Evolutionary conservation across 2,329 filamentous ascomycete species (phyloP), one percentile per base, ranked within the genome.

Genomic region (Dissoconium aciculare): DNA sequence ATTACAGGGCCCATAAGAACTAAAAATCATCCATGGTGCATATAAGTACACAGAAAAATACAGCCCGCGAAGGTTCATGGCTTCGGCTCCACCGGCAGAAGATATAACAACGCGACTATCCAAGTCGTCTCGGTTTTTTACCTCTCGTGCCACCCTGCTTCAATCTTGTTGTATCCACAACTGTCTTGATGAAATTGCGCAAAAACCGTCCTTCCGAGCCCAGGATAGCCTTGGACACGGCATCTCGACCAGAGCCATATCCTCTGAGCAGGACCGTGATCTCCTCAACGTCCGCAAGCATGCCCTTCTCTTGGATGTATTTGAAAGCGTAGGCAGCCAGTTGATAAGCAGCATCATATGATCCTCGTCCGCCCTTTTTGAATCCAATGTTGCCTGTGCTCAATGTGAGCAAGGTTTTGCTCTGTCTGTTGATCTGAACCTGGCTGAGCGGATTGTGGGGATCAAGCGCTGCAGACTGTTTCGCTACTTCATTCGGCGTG

Each of bases 141-240:
- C 83, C 87, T 58, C 85, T 80, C 23, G 80, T 82, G 51, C 89
- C 91, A 59, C 85, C 89, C 65, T 95, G 93, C 66, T 98, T 98
- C 57, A 95, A 58, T 49, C 78, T 78, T 33, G 87, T 95, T 24
- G 73, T 67, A 60, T 98, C 89, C 17, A 80, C 74, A 38, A 98
- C 78, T 45, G 74, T 75, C 25, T 72, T 64, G 42, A 98, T 79
- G 61, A 79, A 74, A 17, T 68, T 63, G 44, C 83, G 71, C 42
- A 95, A 58, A 46, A 73, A 55, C 51, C 71, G 74, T 34, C 89
- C 89, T 55, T 98, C 87, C 13, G 67, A 74, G 19, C 87, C 85
- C 56, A 98, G 60, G 35, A 98, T 60, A 4, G 85, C 80, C 67
- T 95, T 98, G 32, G 75, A 75, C 31, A 84, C 78, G 1, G 89